Base-by-base conservation (phyloP, 1,139 yeast species). In the Candida smagusa region DNA sequence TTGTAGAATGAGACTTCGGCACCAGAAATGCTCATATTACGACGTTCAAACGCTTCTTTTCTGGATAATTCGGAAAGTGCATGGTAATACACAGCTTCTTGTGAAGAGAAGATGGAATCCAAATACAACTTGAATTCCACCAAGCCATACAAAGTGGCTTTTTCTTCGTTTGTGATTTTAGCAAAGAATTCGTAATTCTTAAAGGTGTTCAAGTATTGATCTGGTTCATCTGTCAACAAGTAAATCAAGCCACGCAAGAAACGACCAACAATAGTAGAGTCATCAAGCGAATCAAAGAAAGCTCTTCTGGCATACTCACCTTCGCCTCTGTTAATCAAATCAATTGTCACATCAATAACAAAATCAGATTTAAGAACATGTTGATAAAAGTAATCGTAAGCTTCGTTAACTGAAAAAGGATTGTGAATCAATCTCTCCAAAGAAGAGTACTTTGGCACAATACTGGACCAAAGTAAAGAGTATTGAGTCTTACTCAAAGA, bases 161-260 rank as follows among this genome's bases (percentile, higher is more conserved):
- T 32, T n/a, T 26, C 30, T 11, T 22, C 13, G 9, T 28, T 22
- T 22, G 12, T 12, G 12, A 30, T 28, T 9, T 23, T 11, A 2
- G 40, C 31, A 28, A 37, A 37, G 9, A 43, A 34, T 6, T 40
- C 58, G 28, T 56, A 52, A 6, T 52, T 45, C 26, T 51, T 47
- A 40, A 65, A 64, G 2, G 52, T 47, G 3, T 49, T 42, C 37
- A 46, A 55, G 38, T 61, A 63, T 29, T 51, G 43, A 1, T 32
- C 42, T 2, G 60, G 50, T 16, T 63, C 60, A 37, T 57, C 52
- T 35, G 62, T 66, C 23, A 61, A 54, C 42, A 66, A 55, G 40
- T 59, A 50, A 4, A 66, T 55, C 29, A 71, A 47, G 2, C 74
- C 76, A 25, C 56, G 52, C 36, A 71, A 58, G 35, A 65, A 61